A percentile compares a stretch with the other conserved stretches of the same genome.
Evolutionary conservation across 2,329 filamentous ascomycete genomes (phyloP).

Genomic region (Diaporthe nobilis): DNA sequence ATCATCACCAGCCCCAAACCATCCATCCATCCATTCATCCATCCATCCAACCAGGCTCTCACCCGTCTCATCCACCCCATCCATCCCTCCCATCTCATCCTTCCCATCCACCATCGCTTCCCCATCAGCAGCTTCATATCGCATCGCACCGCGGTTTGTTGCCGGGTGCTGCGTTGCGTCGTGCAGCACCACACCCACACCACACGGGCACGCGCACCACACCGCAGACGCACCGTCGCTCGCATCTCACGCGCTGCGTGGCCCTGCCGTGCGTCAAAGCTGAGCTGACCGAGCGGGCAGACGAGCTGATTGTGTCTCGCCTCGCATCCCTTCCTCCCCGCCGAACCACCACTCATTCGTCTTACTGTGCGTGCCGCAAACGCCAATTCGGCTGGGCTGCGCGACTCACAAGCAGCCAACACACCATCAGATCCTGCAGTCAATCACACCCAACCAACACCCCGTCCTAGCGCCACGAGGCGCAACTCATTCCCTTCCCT

Average conservation of each 20-base stretch:
- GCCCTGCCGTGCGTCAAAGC: constrained; percentile 19
- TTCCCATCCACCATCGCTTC: neutral
- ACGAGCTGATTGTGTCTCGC: constrained; percentile 30
- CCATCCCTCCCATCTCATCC: neutral
- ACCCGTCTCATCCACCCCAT: neutral
- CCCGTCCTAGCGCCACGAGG: constrained; percentile 35
- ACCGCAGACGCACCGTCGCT: neutral
- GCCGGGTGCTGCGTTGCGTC: constrained; percentile 4
- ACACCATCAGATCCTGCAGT: constrained; percentile 35
- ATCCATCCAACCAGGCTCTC: neutral
- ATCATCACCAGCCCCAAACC: constrained; percentile 7
- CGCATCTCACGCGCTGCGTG: constrained; percentile 19
- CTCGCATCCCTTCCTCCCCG: constrained; percentile 28
- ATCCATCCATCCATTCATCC: neutral
- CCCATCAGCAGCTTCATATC: constrained; percentile 5
- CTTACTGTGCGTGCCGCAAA: constrained; percentile 31
- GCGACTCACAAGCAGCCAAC: constrained; percentile 33
- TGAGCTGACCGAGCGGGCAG: constrained; percentile 15
- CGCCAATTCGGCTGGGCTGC: constrained; percentile 26
- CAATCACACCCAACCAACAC: constrained; percentile 31
- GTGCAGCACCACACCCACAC: neutral
- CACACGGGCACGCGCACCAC: neutral
- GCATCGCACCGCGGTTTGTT: constrained; percentile 1
- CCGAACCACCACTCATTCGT: constrained; percentile 26
- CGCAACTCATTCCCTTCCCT: constrained; percentile 27